Percentiles rank a stretch among this genome's conserved stretches.
These are phyloP conservation scores for Eimeria zaria DNA, from an alignment of 169 alveolate genomes.

Conservation along the genomic window DNA sequence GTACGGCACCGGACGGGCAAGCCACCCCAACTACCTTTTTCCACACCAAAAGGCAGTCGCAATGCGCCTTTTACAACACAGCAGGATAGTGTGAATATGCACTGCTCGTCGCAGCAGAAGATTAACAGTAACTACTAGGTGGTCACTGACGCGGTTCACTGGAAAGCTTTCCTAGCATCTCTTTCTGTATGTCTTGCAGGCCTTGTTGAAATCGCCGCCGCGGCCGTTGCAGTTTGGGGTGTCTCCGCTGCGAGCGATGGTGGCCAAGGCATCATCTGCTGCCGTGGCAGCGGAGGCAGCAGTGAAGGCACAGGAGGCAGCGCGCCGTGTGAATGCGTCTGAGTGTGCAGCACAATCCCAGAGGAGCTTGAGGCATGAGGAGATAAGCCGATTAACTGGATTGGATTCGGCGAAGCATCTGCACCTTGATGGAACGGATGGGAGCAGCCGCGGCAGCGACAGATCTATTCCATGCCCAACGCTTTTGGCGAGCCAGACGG, in stretches of 20 bases:
- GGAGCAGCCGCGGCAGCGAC: conserved; percentile 24
- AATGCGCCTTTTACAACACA: not conserved
- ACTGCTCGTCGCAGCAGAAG: not conserved
- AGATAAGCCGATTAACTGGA: not conserved
- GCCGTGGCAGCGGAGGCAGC: conserved; percentile 71
- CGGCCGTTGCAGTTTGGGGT: not conserved
- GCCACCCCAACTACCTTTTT: not conserved
- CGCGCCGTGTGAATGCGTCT: not conserved
- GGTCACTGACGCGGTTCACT: not conserved
- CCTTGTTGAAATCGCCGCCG: not conserved
- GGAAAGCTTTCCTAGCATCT: not conserved
- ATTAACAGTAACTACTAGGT: not conserved
- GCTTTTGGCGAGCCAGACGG: not conserved
- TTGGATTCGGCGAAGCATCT: not conserved
- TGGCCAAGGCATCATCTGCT: conserved; percentile 6
- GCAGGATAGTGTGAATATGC: not conserved
- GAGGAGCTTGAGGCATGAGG: not conserved
- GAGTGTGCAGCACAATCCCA: not conserved
- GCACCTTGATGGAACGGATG: not conserved
- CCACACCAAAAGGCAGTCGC: not conserved
- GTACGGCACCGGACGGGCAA: not conserved
- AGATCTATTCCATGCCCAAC: conserved; percentile 41
- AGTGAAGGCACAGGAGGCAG: conserved; percentile 56
- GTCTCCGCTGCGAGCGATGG: not conserved
- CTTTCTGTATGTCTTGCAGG: conserved; percentile 1